Percentiles rank a stretch among this genome's conserved stretches.
Evolutionary conservation across 345 rosid species (phyloP).

Genomic region (Balakata baccata): DNA sequence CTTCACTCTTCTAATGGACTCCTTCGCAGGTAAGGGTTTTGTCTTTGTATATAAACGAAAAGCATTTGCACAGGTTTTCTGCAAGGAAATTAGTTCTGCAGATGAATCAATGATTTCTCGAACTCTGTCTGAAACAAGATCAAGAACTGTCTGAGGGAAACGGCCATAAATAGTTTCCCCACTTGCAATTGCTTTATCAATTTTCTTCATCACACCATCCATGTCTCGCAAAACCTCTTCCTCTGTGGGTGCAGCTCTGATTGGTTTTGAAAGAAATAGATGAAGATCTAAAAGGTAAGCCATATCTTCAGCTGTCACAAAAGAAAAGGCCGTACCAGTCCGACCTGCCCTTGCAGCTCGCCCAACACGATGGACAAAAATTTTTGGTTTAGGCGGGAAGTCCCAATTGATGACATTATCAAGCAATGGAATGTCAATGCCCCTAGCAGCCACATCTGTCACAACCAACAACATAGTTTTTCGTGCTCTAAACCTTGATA

Average conservation of each 20-base stretch:
- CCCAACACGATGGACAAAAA: slow-evolving; percentile 96
- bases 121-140: slow-evolving; percentile 76
- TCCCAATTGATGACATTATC: slow-evolving; percentile 99
- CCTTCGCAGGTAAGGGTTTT: slow-evolving; percentile 83
- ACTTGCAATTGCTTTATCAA: slow-evolving; percentile 68
- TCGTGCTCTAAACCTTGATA: slow-evolving; percentile 80
- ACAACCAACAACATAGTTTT: slow-evolving; percentile 88
- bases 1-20: slow-evolving; percentile 83
- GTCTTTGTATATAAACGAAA: slow-evolving; percentile 85
- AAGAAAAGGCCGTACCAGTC: slow-evolving; percentile 84
- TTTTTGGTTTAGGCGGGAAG: slow-evolving; percentile 90
- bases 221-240: slow-evolving; percentile 80
- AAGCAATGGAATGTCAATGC: slow-evolving; percentile 93
- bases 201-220: slow-evolving; percentile 68
- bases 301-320: slow-evolving; percentile 85
- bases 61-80: slow-evolving; percentile 74
- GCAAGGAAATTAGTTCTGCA: slow-evolving; percentile 66
- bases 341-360: slow-evolving; percentile 97
- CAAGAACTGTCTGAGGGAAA: slow-evolving; percentile 78
- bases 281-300: slow-evolving; percentile 89
- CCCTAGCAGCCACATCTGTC: slow-evolving; percentile 97
- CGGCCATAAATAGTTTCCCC: slow-evolving; percentile 92
- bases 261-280: slow-evolving; percentile 83
- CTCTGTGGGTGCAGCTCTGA: slow-evolving; percentile 85
- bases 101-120: slow-evolving; percentile 73